Evolutionary conservation across 192 early-diverging fungal species (phyloP), one percentile per base, ranked within the genome.

Genomic region (Backusella liffmaniae): DNA sequence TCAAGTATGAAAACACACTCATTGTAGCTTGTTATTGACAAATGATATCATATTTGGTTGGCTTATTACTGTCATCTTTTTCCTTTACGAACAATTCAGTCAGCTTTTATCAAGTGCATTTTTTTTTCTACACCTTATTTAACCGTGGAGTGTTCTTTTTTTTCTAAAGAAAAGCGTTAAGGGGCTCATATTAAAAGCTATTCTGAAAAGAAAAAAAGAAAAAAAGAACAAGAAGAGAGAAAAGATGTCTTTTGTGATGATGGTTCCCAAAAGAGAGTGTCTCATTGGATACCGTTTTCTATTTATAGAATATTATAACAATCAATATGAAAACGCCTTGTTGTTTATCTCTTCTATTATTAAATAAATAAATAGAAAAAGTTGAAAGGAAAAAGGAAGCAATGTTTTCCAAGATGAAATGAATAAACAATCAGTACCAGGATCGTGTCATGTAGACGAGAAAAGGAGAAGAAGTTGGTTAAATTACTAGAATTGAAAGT

Each of bases 181-280:
- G 56, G 56, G 56, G 56, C 3, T n/a, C 56, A 62, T 62, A 29
- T 62, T 62, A 26, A 62, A 62, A 4, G 56, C 23, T 26, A 26
- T 62, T 62, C 56, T 62, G 21, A 62, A 62, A 29, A 62, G 56
- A 62, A 62, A 62, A 62, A 62, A 62, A 62, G 56, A 62, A 62
- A 62, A 62, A 62, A 62, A 62, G 56, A 62, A 62, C 26, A 62
- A 62, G 56, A 62, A 29, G 9, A 13, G 8, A 23, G 21, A 12
- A 62, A 62, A 62, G 10, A 62, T 4, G 23, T 62, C 10, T 10
- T 62, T 62, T 62, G 9, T 62, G 8, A 29, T 26, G 56, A 29
- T 26, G 56, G 4, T 26, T 8, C 3, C 4, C 3, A 39, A 39
- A 10, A 32, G 15, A 29, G n/a, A 62, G 23, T 8, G 21, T n/a